A percentile compares a stretch with the other conserved stretches of the same genome.
Conservation (phyloP, 2,329 filamentous ascomycete genomes). For the Colletotrichum orchidophilum region DNA sequence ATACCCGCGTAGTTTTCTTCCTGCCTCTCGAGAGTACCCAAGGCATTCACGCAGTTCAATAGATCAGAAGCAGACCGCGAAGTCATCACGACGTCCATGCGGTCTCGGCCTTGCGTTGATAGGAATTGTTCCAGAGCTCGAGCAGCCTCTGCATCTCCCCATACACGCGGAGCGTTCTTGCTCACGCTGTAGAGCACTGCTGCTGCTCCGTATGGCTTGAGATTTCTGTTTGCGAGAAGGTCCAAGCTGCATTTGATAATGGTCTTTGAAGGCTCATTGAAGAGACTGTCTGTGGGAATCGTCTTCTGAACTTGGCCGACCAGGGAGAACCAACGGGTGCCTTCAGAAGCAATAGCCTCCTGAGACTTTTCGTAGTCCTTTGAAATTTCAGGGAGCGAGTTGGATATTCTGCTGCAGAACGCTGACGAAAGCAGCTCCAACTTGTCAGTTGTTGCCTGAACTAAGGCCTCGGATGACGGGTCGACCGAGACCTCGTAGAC, state of each 20-base stretch:
- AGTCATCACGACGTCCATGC: conserved; percentile 67
- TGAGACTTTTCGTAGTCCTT: conserved; percentile 81
- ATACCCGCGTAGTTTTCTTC: conserved; percentile 48
- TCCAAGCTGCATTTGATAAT: conserved; percentile 43
- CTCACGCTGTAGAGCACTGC: conserved; percentile 48
- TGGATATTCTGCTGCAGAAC: conserved; percentile 74
- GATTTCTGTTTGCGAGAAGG: conserved; percentile 59
- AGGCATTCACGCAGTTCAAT: conserved; percentile 69
- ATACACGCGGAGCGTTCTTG: conserved; percentile 49
- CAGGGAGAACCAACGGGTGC: conserved; percentile 73
- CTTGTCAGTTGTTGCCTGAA: conserved; percentile 60
- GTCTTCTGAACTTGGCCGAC: conserved; percentile 55
- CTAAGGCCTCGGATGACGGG: conserved; percentile 51
- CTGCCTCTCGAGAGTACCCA: conserved; percentile 55
- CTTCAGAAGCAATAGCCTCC: conserved; percentile 70
- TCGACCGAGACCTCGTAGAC: conserved; percentile 57
- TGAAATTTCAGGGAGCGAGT: conserved; percentile 83
- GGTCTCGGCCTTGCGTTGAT: conserved; percentile 59
- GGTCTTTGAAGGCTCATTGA: conserved; percentile 41
- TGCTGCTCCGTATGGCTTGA: conserved; percentile 67
- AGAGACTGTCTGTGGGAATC: conserved; percentile 34
- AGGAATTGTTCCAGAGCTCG: conserved; percentile 54
- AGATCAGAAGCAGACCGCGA: conserved; percentile 76
- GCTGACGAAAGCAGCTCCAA: conserved; percentile 71
- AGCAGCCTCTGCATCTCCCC: conserved; percentile 43